Conservation (phyloP, 139 green algal genomes). For the Bryopsis sp. region DNA sequence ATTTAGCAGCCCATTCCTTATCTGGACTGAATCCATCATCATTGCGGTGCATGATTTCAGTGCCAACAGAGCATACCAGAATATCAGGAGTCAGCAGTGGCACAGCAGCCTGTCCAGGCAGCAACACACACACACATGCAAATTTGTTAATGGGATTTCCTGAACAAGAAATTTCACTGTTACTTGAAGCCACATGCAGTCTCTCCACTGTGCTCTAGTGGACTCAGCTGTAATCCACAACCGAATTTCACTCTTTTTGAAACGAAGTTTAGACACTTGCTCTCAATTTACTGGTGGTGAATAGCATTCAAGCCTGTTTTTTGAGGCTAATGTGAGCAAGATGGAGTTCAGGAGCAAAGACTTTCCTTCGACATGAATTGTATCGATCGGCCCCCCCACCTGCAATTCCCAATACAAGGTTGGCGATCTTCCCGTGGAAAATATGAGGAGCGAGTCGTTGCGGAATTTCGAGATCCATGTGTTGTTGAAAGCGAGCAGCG, state of each 20-base stretch:
- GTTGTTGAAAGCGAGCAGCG: conserved; percentile 60
- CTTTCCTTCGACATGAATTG: no score
- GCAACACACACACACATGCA: no score
- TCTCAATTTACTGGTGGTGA: no score
- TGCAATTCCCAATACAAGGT: conserved; percentile 63
- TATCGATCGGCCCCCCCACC: no score
- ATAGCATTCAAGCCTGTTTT: background rate
- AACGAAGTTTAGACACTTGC: no score
- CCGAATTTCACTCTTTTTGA: no score
- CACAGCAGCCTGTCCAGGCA: conserved; percentile 60
- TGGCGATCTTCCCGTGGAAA: conserved; percentile 81
- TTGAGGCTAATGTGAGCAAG: background rate
- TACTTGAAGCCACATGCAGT: no score
- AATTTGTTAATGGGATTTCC: no score
- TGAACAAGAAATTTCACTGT: no score
- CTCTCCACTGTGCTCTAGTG: no score
- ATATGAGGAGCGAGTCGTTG: conserved; percentile 75
- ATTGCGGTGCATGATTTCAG: conserved; percentile 66
- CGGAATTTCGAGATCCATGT: conserved; percentile 61
- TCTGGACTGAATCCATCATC: conserved; percentile 2
- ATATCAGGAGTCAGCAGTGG: conserved; percentile 72
- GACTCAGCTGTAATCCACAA: no score
- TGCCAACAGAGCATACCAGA: conserved; percentile 88
- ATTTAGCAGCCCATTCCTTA: background rate
- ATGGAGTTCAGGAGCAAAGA: background rate